These are phyloP conservation scores for Pyrus betulifolia DNA, from an alignment of 306 rosid species.

Conservation along the genomic window DNA sequence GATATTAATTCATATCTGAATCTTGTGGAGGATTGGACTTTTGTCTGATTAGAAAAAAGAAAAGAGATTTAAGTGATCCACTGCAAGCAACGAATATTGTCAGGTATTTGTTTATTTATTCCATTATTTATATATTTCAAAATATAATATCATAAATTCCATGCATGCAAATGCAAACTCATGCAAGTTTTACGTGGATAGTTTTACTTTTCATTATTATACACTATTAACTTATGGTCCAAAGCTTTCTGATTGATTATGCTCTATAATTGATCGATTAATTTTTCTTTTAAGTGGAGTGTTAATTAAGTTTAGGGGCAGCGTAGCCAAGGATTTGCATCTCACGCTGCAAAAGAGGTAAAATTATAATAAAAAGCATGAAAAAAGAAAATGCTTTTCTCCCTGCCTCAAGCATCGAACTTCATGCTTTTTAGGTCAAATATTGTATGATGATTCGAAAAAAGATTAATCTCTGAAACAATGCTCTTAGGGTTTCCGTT, in stretches of 20 bases:
- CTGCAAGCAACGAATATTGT: conserved; percentile 86
- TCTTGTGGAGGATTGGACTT: conserved; percentile 36
- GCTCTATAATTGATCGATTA: background rate
- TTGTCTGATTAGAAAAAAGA: conserved; percentile 53
- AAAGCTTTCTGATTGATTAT: too few species aligned
- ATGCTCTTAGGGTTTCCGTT: background rate
- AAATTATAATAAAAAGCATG: conserved; percentile 17
- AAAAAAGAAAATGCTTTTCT: conserved; percentile 36
- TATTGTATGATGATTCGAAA: background rate
- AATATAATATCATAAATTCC: background rate
- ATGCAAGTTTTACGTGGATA: conserved; percentile 27
- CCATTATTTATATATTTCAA: background rate
- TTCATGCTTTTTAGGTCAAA: conserved; percentile 45
- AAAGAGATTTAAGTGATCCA: conserved; percentile 34
- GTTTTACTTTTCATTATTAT: background rate
- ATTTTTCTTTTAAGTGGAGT: background rate
- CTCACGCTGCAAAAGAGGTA: conserved; percentile 29
- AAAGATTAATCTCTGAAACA: background rate
- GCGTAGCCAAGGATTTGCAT: background rate
- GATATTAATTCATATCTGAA: background rate
- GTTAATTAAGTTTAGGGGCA: background rate
- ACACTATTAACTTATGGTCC: background rate
- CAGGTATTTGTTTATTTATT: background rate
- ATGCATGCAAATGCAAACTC: conserved; percentile 39
- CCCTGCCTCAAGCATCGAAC: conserved; percentile 27